Conservation (phyloP, 768 basidiomycete genomes). For the Coprinopsis strossmayeri region DNA sequence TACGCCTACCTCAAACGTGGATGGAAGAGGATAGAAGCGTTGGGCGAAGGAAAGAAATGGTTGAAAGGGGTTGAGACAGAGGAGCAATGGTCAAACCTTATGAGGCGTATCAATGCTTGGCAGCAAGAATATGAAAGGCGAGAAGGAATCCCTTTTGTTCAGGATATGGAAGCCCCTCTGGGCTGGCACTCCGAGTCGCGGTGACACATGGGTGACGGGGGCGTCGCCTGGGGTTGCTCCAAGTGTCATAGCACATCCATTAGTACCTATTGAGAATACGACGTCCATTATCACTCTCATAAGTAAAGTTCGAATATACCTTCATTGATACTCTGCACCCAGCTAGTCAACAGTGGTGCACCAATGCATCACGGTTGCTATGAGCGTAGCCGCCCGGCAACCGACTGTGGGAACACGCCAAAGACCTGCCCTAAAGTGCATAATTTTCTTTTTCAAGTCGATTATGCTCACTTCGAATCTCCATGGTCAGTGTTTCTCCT, state of each 20-base stretch:
- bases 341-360: too few relatives aligned
- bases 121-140: constrained; percentile 46
- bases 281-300: too few relatives aligned
- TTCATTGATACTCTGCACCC: too few relatives aligned
- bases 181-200: too few relatives aligned
- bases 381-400: too few relatives aligned
- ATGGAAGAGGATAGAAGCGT: constrained; percentile 40
- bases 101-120: constrained; percentile 42
- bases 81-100: constrained; percentile 42
- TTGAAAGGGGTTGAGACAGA: constrained; percentile 43
- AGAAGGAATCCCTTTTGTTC: constrained; percentile 17
- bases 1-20: constrained; percentile 30
- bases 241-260: too few relatives aligned
- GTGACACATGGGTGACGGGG: too few relatives aligned
- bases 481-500: constrained; percentile 26
- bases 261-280: too few relatives aligned
- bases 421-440: constrained; percentile 29
- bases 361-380: too few relatives aligned
- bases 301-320: too few relatives aligned
- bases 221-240: too few relatives aligned
- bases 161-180: constrained; percentile 17
- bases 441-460: too few relatives aligned
- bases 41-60: constrained; percentile 36
- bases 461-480: constrained; percentile 14
- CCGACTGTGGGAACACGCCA: background rate